Evolutionary conservation across 2,329 filamentous ascomycete genomes (phyloP).

Genomic region (Colletotrichum magnum): DNA sequence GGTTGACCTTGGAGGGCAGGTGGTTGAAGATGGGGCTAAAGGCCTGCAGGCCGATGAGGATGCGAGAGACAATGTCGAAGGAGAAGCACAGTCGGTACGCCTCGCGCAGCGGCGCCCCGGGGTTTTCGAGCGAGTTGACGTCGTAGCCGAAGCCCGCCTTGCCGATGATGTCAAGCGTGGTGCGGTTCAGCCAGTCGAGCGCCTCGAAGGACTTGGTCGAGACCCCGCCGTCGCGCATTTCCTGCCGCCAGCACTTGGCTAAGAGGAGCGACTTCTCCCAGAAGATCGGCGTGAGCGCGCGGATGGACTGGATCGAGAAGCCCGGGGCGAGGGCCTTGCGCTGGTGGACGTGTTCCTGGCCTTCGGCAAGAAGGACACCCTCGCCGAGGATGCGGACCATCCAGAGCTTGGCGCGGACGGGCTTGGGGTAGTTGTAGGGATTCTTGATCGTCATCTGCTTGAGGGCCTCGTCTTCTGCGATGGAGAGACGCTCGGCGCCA

Average conservation of each 20-base stretch:
- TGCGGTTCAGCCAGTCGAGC: conserved; percentile 59
- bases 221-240: conserved; percentile 48
- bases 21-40: conserved; percentile 56
- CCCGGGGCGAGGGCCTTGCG: conserved; percentile 55
- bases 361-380: conserved; percentile 58
- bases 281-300: conserved; percentile 54
- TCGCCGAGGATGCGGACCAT: conserved; percentile 61
- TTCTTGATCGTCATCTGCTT: conserved; percentile 60
- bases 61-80: conserved; percentile 51
- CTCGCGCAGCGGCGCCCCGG: conserved; percentile 53
- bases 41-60: conserved; percentile 58
- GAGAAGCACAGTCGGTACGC: conserved; percentile 59
- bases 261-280: conserved; percentile 57
- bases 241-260: conserved; percentile 57
- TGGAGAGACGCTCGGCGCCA: conserved; percentile 58
- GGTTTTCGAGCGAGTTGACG: conserved; percentile 55
- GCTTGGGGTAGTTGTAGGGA: conserved; percentile 57
- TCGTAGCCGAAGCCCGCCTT: conserved; percentile 58
- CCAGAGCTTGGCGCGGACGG: conserved; percentile 54
- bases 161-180: conserved; percentile 60
- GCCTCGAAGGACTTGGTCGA: conserved; percentile 52
- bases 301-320: conserved; percentile 56
- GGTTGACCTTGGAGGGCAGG: conserved; percentile 56
- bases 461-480: conserved; percentile 59
- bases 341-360: conserved; percentile 57